phyloP scores from a whole-genome alignment of 1,139 yeast species.

The Torulaspora globosa region DNA sequence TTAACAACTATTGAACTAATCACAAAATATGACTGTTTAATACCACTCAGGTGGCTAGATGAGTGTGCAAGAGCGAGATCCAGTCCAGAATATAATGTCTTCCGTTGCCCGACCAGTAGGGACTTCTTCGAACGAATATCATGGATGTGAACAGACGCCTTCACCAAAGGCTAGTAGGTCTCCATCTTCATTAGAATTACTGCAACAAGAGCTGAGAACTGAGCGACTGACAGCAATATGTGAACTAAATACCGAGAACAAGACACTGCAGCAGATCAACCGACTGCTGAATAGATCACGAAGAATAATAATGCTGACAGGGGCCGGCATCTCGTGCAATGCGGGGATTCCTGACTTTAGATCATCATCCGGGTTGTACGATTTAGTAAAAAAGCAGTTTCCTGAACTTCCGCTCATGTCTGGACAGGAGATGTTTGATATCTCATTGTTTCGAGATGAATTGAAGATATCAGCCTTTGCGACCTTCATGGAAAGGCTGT shows the following conservation, averaged over 20 bases:
- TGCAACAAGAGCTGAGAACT: slow-evolving; percentile 17
- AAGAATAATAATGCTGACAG: slow-evolving; percentile 64
- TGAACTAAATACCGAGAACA: slow-evolving; percentile 16
- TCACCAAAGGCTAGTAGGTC: slow-evolving; percentile 10
- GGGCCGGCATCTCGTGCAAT: slow-evolving; percentile 94
- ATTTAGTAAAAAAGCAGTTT: slow-evolving; percentile 59
- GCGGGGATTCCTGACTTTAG: slow-evolving; percentile 97
- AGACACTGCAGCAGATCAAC: slow-evolving; percentile 24
- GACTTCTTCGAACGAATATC: slow-evolving; percentile 9
- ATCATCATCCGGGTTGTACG: slow-evolving; percentile 77
- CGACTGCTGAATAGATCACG: slow-evolving; percentile 36
- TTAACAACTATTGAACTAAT: not conserved
- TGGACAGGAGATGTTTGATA: slow-evolving; percentile 90
- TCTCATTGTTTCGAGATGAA: slow-evolving; percentile 68
- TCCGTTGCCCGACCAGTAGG: not conserved
- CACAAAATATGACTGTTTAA: not conserved
- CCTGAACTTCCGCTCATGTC: slow-evolving; percentile 55
- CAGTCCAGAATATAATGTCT: slow-evolving; percentile 1
- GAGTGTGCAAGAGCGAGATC: not conserved
- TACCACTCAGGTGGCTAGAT: not conserved
- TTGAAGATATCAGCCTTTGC: slow-evolving; percentile 62
- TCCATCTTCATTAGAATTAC: slow-evolving; percentile 7
- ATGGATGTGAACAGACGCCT: slow-evolving; percentile 9
- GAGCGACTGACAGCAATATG: slow-evolving; percentile 17
- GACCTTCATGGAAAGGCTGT: slow-evolving; percentile 51